phyloP scores from a whole-genome alignment of 1,284 basidiomycete genomes.

The Wolfiporia cocos region DNA sequence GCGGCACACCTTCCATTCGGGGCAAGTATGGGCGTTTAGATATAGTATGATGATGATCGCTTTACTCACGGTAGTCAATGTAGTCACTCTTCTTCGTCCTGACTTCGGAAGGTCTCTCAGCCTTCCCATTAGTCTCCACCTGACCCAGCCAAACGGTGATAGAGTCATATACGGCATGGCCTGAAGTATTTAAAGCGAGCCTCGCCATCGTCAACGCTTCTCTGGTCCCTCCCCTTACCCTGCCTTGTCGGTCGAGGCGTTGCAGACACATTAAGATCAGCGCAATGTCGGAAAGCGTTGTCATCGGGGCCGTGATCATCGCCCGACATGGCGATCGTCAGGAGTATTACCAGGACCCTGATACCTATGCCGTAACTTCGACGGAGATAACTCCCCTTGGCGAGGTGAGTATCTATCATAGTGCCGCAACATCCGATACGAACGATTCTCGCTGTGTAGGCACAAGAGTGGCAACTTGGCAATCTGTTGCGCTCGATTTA shows the following conservation, averaged over 20 bases:
- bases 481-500: conserved; percentile 36
- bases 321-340: conserved; percentile 46
- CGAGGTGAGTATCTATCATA: conserved; percentile 23
- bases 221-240: background rate
- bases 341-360: conserved; percentile 35
- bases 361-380: conserved; percentile 36
- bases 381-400: conserved; percentile 46
- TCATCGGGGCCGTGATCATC: conserved; percentile 41
- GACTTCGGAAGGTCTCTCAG: too few species aligned
- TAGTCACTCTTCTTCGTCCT: too few species aligned
- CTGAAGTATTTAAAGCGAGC: too few species aligned
- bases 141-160: too few species aligned
- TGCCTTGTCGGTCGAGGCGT: background rate
- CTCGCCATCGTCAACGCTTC: background rate
- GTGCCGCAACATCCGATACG: background rate
- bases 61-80: too few species aligned
- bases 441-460: conserved; percentile 19
- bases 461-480: conserved; percentile 41
- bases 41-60: too few species aligned
- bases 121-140: too few species aligned
- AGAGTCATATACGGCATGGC: too few species aligned
- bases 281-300: conserved; percentile 13
- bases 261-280: background rate
- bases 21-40: too few species aligned
- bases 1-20: too few species aligned